A percentile compares a stretch with the other conserved stretches of the same genome.
Conservation (phyloP, 768 basidiomycete species). For the Cystobasidium onofrii region DNA sequence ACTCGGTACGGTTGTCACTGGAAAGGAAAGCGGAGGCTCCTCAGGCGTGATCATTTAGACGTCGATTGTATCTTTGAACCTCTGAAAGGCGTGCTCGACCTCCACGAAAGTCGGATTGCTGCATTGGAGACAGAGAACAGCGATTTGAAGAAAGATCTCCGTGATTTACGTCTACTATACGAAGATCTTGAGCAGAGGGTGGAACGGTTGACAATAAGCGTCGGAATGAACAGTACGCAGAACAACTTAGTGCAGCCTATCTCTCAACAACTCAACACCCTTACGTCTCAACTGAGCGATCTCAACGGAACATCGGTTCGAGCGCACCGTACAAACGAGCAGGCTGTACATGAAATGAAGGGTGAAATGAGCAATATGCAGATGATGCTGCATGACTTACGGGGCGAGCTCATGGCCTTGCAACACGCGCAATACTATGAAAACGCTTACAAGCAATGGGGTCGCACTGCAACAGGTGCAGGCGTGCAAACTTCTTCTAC, state of each 20-base stretch:
- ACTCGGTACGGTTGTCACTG: constrained; percentile 5
- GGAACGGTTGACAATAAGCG: neutral
- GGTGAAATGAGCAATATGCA: constrained; percentile 16
- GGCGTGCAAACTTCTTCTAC: neutral
- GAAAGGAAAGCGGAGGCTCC: neutral
- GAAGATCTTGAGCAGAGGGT: constrained; percentile 6
- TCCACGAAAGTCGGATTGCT: neutral
- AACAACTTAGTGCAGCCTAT: neutral
- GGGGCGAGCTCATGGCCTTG: constrained; percentile 24
- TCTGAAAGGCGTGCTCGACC: constrained; percentile 4
- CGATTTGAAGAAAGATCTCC: neutral
- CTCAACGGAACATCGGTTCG: neutral
- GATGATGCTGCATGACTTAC: constrained; percentile 19
- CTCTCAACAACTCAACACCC: neutral
- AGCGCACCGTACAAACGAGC: neutral
- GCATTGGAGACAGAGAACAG: neutral
- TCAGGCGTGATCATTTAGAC: neutral
- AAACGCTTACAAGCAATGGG: constrained; percentile 4
- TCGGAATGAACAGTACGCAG: neutral
- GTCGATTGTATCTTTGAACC: constrained; percentile 18
- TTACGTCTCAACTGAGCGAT: neutral
- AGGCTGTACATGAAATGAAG: neutral
- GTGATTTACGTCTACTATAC: neutral
- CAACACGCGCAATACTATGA: constrained; percentile 27
- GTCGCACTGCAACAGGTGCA: neutral